phyloP scores from a whole-genome alignment of 164 flowering plant species.

The Aristolochia californica region DNA sequence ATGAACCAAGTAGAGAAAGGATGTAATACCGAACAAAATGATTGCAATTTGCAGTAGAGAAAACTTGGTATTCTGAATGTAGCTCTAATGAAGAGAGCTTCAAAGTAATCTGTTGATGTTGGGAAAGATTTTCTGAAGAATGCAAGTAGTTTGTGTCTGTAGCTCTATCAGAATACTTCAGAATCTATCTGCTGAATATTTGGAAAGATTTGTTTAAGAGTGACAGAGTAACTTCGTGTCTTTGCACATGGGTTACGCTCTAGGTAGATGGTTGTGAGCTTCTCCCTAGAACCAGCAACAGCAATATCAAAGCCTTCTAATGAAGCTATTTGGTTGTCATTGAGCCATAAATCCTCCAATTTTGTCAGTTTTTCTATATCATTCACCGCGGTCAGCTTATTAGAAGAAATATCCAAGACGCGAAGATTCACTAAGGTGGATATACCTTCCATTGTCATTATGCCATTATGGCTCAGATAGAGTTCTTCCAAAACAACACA shows the following conservation, averaged over 20 bases:
- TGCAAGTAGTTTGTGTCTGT: background rate
- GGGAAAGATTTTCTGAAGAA: background rate
- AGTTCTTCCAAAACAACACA: slow-evolving; percentile 88
- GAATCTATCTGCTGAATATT: slow-evolving; percentile 82
- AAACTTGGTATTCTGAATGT: too few relatives aligned
- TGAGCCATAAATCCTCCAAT: slow-evolving; percentile 98
- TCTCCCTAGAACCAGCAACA: slow-evolving; percentile 72
- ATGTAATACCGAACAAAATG: too few relatives aligned
- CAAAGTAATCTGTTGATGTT: too few relatives aligned
- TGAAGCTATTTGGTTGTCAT: slow-evolving; percentile 81
- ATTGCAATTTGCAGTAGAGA: too few relatives aligned
- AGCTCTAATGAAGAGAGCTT: too few relatives aligned
- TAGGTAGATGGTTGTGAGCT: slow-evolving; percentile 78
- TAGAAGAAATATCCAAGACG: slow-evolving; percentile 80
- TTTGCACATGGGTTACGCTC: slow-evolving; percentile 91
- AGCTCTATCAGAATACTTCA: slow-evolving; percentile 12
- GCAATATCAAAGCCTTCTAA: slow-evolving; percentile 59
- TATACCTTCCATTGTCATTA: slow-evolving; percentile 82
- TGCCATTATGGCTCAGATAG: slow-evolving; percentile 98
- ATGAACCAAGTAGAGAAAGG: too few relatives aligned
- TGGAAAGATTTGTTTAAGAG: slow-evolving; percentile 51
- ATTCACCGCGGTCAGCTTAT: slow-evolving; percentile 59
- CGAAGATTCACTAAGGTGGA: slow-evolving; percentile 70
- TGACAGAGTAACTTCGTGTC: slow-evolving; percentile 38
- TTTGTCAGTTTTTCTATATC: slow-evolving; percentile 59